Conservation (phyloP, 148 eudicot species). For the Diospyros lotus region DNA sequence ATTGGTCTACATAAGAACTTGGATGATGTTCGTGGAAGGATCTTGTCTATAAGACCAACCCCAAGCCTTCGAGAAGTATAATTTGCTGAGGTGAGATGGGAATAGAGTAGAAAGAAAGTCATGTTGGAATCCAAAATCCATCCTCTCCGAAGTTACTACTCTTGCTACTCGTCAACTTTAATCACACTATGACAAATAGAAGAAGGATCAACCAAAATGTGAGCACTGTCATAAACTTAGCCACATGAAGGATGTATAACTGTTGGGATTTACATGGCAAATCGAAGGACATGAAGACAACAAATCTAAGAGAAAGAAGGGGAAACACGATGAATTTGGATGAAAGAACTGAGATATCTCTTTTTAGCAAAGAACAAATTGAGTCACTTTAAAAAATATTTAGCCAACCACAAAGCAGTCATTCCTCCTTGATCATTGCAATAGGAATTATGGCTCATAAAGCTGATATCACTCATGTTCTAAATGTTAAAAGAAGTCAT, state of each 20-base stretch:
- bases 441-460: no score
- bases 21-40: slow-evolving; percentile 5
- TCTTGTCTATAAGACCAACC: slow-evolving; percentile 2
- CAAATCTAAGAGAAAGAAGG: neutral
- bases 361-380: slow-evolving; percentile 8
- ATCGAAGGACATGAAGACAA: neutral
- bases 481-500: no score
- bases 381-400: neutral
- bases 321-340: neutral
- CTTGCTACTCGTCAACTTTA: neutral
- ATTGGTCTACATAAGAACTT: slow-evolving; percentile 10
- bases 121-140: neutral
- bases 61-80: slow-evolving; percentile 1
- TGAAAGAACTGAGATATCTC: neutral
- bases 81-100: neutral
- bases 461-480: neutral
- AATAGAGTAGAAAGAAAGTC: slow-evolving; percentile 9
- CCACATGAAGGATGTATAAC: neutral
- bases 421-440: no score
- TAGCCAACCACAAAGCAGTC: neutral
- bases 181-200: neutral
- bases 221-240: neutral
- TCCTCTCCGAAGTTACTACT: no score
- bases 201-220: slow-evolving; percentile 4
- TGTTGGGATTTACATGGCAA: slow-evolving; percentile 12